A percentile compares a stretch with the other conserved stretches of the same genome.
These are phyloP conservation scores for Prunus mira DNA, from an alignment of 306 rosid genomes.

Conservation along the genomic window DNA sequence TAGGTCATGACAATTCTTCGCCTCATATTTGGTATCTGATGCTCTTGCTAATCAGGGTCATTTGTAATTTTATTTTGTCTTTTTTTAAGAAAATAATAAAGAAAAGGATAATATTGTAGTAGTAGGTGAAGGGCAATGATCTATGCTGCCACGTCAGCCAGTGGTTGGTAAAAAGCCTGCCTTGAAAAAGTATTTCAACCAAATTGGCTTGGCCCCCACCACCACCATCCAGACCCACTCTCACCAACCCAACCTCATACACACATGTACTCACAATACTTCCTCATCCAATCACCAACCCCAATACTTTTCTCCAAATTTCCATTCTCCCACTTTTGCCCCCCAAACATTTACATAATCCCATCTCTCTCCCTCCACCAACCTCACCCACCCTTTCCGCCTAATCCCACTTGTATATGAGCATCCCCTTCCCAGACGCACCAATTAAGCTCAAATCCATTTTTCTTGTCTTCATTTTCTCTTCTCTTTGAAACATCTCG, in stretches of 20 bases:
- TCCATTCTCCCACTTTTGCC: neutral
- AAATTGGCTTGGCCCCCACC: conserved; percentile 7
- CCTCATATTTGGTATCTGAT: no score
- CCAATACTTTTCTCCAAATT: neutral
- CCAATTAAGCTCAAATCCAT: no score
- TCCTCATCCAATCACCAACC: conserved; percentile 28
- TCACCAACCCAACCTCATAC: conserved; percentile 23
- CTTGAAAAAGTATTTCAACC: neutral
- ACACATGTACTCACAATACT: neutral
- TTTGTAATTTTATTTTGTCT: no score
- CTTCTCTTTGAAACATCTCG: neutral
- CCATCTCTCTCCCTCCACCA: conserved; percentile 18
- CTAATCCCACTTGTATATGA: neutral
- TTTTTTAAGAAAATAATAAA: no score
- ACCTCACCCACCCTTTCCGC: neutral
- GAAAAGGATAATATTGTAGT: neutral
- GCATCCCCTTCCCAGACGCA: neutral
- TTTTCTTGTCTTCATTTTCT: neutral
- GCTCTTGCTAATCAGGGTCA: no score
- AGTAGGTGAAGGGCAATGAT: neutral
- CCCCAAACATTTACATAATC: neutral
- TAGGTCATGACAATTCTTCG: no score
- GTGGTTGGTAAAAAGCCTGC: neutral
- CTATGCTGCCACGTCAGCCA: neutral
- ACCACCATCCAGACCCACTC: conserved; percentile 23